A percentile compares a stretch with the other conserved stretches of the same genome.
These are phyloP conservation scores for Sporothrix curviconia DNA, from an alignment of 2,329 filamentous ascomycete species.

Conservation along the genomic window DNA sequence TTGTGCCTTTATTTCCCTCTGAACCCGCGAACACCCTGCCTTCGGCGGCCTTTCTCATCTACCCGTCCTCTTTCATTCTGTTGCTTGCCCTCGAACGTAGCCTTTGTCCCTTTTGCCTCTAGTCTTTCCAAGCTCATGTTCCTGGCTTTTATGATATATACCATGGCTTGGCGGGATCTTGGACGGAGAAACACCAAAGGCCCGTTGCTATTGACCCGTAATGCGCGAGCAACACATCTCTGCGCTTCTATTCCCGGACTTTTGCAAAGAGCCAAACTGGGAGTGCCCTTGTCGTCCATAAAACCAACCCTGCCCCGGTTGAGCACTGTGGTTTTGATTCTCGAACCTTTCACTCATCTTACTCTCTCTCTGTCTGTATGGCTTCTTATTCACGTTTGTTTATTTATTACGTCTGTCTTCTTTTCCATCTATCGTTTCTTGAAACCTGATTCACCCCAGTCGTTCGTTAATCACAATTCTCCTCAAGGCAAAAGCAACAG, in stretches of 20 bases:
- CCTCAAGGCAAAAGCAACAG: neutral
- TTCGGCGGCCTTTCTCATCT: neutral
- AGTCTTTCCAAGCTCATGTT: neutral
- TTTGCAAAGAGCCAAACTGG: neutral
- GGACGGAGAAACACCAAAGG: neutral
- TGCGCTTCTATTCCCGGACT: neutral
- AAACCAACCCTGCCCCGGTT: neutral
- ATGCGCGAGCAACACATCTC: constrained; percentile 1
- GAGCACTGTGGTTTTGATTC: neutral
- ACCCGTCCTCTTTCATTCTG: neutral
- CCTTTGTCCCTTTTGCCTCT: neutral
- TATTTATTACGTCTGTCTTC: neutral
- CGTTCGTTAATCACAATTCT: neutral
- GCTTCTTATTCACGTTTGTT: neutral
- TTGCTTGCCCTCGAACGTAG: neutral
- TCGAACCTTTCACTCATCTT: neutral
- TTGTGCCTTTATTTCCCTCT: neutral
- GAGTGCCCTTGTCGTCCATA: neutral
- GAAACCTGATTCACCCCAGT: neutral
- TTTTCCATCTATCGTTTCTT: neutral
- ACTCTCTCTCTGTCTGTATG: neutral
- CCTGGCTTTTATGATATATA: neutral
- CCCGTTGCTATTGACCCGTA: neutral
- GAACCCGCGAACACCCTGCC: neutral
- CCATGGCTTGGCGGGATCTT: neutral